Base-by-base conservation (phyloP, 257 asterid genomes). In the Solanum sparsipilum region DNA sequence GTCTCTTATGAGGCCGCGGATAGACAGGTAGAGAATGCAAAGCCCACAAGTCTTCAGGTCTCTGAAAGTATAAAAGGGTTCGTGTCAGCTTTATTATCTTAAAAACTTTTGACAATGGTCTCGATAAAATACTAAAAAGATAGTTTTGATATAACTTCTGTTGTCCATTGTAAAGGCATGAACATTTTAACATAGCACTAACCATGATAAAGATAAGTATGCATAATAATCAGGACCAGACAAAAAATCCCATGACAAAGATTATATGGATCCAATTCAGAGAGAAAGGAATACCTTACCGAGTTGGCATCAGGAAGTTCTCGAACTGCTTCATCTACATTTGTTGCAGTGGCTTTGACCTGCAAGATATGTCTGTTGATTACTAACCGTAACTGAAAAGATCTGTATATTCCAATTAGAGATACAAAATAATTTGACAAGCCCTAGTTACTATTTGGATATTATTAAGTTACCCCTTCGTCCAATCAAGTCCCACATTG, bases 301-400 rank as follows among this genome's bases (percentile, higher is more conserved):
- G 65, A 94, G 96, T 97, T 97, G 98, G 99, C 98, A 93, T 97
- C 99, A 90, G 99, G 99, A 91, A 97, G 97, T 90, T 97, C 99
- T 90, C 99, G 91, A 72, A 96, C 98, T 87, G 99, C 99, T 92
- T 93, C 99, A 88, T 97, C 93, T 9, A 97, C 98, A 91, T 97
- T 93, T 94, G 92, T 98, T 81, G 98, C 98, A n/a, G 99, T 97
- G 76, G 98, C 96, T 93, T 97, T 97, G 88, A 97, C 99, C 99
- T 95, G 93, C 86, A 60, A 84, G 89, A 73, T 36, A 86, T 65
- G 89, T 86, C 32, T 63, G 39, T 65, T 76, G 52, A 86, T 27
- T 23, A 44, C 72, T 52, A 29, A 86, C 84, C 34, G 79, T 75
- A 23, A 48, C 84, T 71, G 38, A 86, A 71, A 86, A n/a, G n/a